phyloP scores from a whole-genome alignment of 2,329 filamentous ascomycete genomes.

The Ophiocordyceps camponoti-leonardi region DNA sequence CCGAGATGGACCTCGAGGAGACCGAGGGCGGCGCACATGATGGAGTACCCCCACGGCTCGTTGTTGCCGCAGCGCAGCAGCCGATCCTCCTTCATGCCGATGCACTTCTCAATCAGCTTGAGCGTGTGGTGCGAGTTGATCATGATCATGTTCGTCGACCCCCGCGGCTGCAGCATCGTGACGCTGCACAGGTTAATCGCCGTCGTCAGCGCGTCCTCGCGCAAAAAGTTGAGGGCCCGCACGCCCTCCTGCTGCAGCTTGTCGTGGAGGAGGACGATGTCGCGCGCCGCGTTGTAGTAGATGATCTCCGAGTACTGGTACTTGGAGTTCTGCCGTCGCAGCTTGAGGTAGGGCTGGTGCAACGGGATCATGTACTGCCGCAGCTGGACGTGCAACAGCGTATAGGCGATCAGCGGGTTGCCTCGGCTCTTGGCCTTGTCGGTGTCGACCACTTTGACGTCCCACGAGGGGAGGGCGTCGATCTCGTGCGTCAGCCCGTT shows the following conservation, averaged over 20 bases:
- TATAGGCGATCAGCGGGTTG: constrained; percentile 40
- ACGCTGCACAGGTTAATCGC: constrained; percentile 45
- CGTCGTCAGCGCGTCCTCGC: constrained; percentile 41
- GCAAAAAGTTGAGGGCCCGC: constrained; percentile 39
- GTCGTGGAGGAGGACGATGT: constrained; percentile 44
- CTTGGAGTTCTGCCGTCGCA: constrained; percentile 40
- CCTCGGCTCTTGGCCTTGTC: constrained; percentile 13
- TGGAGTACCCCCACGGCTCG: constrained; percentile 46
- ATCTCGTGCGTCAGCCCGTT: constrained; percentile 45
- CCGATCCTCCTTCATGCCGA: constrained; percentile 42
- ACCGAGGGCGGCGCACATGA: constrained; percentile 43
- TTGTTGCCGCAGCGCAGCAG: constrained; percentile 45
- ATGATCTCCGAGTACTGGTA: constrained; percentile 47
- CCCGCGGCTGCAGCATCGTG: constrained; percentile 40
- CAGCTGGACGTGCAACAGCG: constrained; percentile 41
- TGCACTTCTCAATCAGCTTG: constrained; percentile 42
- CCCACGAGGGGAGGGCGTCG: constrained; percentile 40
- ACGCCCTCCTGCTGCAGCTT: constrained; percentile 41
- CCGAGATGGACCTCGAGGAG: constrained; percentile 42
- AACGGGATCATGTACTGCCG: constrained; percentile 44
- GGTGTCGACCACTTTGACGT: constrained; percentile 15
- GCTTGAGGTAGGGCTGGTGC: constrained; percentile 42
- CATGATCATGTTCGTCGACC: constrained; percentile 44
- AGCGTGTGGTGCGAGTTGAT: constrained; percentile 42
- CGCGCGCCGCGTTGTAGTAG: constrained; percentile 44